phyloP scores from a whole-genome alignment of 176 grass and related monocot genomes.

The Zoysia japonica region DNA sequence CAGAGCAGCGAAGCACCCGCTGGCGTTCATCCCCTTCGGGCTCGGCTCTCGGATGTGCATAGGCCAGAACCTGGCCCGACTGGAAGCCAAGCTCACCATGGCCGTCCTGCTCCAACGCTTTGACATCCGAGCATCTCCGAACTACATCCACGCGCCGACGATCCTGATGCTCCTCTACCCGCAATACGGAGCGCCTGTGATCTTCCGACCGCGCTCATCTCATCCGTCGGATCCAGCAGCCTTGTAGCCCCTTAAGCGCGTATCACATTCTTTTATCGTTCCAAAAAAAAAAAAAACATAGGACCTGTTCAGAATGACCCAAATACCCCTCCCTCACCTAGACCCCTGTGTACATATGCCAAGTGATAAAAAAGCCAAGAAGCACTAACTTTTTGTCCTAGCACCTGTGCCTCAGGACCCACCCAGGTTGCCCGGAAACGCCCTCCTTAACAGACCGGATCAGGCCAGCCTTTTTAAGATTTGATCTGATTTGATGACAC shows the following conservation, averaged over 20 bases:
- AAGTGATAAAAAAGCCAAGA: conserved; percentile 46
- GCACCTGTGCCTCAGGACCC: conserved; percentile 33
- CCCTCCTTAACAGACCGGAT: conserved; percentile 73
- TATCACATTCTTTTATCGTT: background rate
- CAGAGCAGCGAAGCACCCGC: conserved; percentile 55
- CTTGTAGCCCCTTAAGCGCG: background rate
- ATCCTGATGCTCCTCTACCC: conserved; percentile 84
- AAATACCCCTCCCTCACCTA: conserved; percentile 22
- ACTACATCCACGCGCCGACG: conserved; percentile 72
- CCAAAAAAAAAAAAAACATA: background rate
- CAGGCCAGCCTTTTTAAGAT: conserved; percentile 49
- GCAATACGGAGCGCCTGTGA: conserved; percentile 66
- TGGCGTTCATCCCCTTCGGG: conserved; percentile 74
- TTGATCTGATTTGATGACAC: conserved; percentile 54
- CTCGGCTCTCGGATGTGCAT: conserved; percentile 75
- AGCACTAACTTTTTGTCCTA: conserved; percentile 51
- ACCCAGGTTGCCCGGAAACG: conserved; percentile 60
- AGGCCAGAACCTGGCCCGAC: conserved; percentile 63
- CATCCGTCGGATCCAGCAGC: background rate
- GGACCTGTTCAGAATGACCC: background rate
- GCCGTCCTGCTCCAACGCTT: conserved; percentile 62
- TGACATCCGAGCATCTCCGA: conserved; percentile 40
- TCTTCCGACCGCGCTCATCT: conserved; percentile 40
- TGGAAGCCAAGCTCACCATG: conserved; percentile 74
- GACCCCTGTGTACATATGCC: conserved; percentile 34